These are phyloP conservation scores for Vitis cinerea DNA, from an alignment of 164 flowering plant genomes.

Conservation along the genomic window DNA sequence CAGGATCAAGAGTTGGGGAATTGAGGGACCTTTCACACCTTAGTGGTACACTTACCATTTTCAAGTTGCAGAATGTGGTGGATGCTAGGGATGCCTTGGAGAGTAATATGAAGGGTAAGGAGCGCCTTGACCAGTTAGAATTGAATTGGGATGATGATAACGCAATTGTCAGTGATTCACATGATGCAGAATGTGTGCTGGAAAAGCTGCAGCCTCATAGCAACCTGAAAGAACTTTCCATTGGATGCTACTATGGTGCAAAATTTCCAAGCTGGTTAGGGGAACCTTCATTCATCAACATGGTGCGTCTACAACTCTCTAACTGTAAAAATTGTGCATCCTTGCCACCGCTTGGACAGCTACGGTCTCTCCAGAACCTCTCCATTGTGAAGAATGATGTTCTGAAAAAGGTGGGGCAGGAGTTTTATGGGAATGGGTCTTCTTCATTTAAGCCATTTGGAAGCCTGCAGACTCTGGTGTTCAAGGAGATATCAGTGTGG, in stretches of 20 bases:
- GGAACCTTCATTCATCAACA: not conserved
- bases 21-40: conserved; percentile 3
- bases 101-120: conserved; percentile 15
- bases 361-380: conserved; percentile 10
- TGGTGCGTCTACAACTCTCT: not conserved
- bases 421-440: conserved; percentile 6
- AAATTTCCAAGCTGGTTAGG: conserved; percentile 21
- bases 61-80: conserved; percentile 11
- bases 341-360: conserved; percentile 17
- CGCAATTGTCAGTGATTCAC: not conserved
- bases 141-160: conserved; percentile 10
- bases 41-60: conserved; percentile 5
- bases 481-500: conserved; percentile 12
- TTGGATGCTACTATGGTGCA: conserved; percentile 11
- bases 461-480: conserved; percentile 2
- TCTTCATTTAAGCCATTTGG: conserved; percentile 3
- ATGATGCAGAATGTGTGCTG: conserved; percentile 4
- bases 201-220: conserved; percentile 9
- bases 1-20: not conserved
- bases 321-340: conserved; percentile 8
- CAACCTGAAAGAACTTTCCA: conserved; percentile 8
- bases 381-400: conserved; percentile 1
- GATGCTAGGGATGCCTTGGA: conserved; percentile 9
- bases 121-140: conserved; percentile 1
- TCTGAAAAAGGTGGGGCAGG: not conserved